phyloP scores from a whole-genome alignment of 2,329 filamentous ascomycete species.

The Colletotrichum tanaceti region DNA sequence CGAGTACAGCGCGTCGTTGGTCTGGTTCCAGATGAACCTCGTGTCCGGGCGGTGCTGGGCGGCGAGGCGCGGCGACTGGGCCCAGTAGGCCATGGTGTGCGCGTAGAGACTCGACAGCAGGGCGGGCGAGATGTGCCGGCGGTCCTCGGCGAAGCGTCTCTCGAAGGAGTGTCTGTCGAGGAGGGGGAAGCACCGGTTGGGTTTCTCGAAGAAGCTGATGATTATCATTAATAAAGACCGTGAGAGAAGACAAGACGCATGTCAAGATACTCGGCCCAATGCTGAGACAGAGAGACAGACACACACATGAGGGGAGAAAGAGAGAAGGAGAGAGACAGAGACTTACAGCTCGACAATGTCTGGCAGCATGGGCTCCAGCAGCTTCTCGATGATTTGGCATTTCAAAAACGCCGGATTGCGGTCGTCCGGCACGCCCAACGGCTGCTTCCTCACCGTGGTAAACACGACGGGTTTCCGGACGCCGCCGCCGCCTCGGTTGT shows the following conservation, averaged over 20 bases:
- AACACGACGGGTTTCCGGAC: constrained; percentile 56
- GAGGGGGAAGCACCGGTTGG: constrained; percentile 71
- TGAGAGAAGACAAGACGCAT: too few species aligned
- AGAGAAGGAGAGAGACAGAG: neutral
- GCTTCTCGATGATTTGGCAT: constrained; percentile 67
- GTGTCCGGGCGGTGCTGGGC: constrained; percentile 65
- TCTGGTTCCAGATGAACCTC: constrained; percentile 72
- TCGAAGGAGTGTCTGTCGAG: constrained; percentile 67
- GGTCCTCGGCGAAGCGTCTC: constrained; percentile 57
- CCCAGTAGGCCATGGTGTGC: constrained; percentile 69
- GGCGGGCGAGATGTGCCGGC: constrained; percentile 64
- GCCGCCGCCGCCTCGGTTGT: constrained; percentile 13
- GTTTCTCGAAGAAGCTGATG: constrained; percentile 66
- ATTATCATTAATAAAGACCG: constrained; percentile 43
- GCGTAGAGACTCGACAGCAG: constrained; percentile 69
- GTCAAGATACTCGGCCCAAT: too few species aligned
- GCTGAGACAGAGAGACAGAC: too few species aligned
- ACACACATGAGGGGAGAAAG: neutral
- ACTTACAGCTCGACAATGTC: constrained; percentile 62
- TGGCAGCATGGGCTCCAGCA: constrained; percentile 65
- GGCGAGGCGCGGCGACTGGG: constrained; percentile 56
- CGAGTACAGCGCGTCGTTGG: constrained; percentile 68
- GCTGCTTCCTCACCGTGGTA: constrained; percentile 59
- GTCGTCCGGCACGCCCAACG: constrained; percentile 55
- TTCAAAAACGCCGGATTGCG: constrained; percentile 57